Base-by-base conservation (phyloP, 345 rosid genomes). In the Lepidium sativum region DNA sequence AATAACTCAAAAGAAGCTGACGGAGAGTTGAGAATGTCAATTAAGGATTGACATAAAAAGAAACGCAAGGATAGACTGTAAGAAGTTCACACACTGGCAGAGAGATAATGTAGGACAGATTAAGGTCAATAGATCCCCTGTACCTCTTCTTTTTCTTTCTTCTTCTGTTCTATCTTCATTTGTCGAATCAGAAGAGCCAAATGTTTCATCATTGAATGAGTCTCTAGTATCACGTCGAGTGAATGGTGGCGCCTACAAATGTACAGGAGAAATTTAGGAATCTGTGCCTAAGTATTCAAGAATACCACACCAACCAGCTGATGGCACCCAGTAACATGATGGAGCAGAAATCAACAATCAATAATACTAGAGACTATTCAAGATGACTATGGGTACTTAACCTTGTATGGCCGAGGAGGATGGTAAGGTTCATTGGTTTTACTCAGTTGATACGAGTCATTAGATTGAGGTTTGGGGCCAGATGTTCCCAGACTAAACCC, bases 341-440 rank as follows among this genome's bases (percentile, higher is more conserved):
- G 53, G 53, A 72, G 71, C 35, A 41, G 47, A 40, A 65, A 42
- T 35, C 41, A 65, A 51, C 62, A 65, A 49, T 14, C 14, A 42
- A 29, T 42, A 21, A 48, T 38, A 47, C 39, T 54, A 21, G 23
- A 23, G 41, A 14, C 44, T 12, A 34, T 37, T 67, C 31, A 31
- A 59, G 32, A 50, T 53, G 65, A 67, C 21, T 11, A 60, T 44
- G 48, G n/a, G 23, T 27, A 53, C 18, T 62, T 78, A 66, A 88
- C 99, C 96, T 91, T 90, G 70, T 88, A 88, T 33, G 97, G 91
- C 32, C 95, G 96, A 48, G 99, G 99, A 11, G 97, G 97, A 25
- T 94, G 96, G 75, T 86, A 94, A 6, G 92, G 99, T 74, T 88
- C 97, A 65, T 77, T 82, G 72, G 78, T 82, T 83, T 70, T 85